Evolutionary conservation across 1,139 yeast genomes (phyloP), one percentile per base, ranked within the genome.

Genomic region (Magnusiomyces ingens): DNA sequence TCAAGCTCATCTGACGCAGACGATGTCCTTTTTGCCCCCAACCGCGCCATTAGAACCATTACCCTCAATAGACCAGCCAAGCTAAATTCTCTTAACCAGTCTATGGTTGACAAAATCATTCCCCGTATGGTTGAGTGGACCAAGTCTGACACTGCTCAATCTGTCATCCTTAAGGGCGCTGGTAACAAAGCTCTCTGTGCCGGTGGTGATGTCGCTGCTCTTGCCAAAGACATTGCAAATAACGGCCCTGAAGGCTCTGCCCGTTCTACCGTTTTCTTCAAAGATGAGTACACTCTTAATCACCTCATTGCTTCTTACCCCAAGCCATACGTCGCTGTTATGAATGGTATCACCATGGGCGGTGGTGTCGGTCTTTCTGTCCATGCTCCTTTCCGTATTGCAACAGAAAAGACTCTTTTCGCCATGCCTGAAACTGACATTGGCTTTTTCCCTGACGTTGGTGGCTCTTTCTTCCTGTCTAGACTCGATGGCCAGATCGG

Each of bases 361-460:
- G 99, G 99, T 52, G 99, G 99, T 62, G 96, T 89, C 45, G 99
- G 99, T 2, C 74, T 93, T 54, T 78, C 93, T 0, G 84, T 88
- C 45, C 98, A 94, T 70, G 86, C 91, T n/a, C 95, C 97, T 2
- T 91, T 91, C 75, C 80, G 99, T 66, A 75, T 93, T 49, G 95
- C 94, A 12, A 88, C 96, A 41, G 98, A 93, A 64, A 79, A 80
- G 64, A 91, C 98, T 18, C 78, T 84, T 66, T 80, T 91, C 71
- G 96, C 98, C 57, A 94, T 93, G 99, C 99, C 99, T 4, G 99
- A 93, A 70, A 85, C 94, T 77, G 93, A 88, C 63, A 93, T 94
- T 67, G 99, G 99, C 0, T 89, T 91, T 69, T 87, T 88, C 74
- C 96, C 96, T 10, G 99, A 93, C 68, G 98, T 93, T 10, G 99